Evolutionary conservation across 768 basidiomycete genomes (phyloP).

Genomic region (Hydnomerulius pinastri): DNA sequence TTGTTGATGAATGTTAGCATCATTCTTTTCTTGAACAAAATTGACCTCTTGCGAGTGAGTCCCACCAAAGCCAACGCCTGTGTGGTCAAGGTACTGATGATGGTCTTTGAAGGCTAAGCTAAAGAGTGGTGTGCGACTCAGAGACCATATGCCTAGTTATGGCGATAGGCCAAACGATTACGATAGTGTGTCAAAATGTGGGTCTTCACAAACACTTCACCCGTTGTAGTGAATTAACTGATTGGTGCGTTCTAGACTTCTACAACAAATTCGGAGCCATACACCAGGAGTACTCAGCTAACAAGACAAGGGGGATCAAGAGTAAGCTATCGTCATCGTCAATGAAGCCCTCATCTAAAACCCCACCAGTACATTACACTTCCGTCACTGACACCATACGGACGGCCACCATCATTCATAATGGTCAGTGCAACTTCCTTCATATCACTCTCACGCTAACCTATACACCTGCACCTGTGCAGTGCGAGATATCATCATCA

Average conservation of each 20-base stretch:
- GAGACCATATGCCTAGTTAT: slow-evolving; percentile 69
- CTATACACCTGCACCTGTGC: not conserved
- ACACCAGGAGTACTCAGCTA: slow-evolving; percentile 67
- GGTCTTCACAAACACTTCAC: slow-evolving; percentile 23
- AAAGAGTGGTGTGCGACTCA: slow-evolving; percentile 71
- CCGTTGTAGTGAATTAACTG: not conserved
- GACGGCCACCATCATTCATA: slow-evolving; percentile 72
- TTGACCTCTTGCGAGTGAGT: slow-evolving; percentile 69
- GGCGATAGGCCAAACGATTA: slow-evolving; percentile 80
- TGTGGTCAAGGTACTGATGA: not conserved
- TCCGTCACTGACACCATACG: slow-evolving; percentile 79
- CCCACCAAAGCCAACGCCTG: not conserved
- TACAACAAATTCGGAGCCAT: slow-evolving; percentile 68
- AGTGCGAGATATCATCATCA: slow-evolving; percentile 75
- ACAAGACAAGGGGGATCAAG: slow-evolving; percentile 71
- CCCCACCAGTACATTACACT: slow-evolving; percentile 66
- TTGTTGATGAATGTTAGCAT: slow-evolving; percentile 74
- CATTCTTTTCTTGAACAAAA: slow-evolving; percentile 82
- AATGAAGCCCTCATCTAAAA: slow-evolving; percentile 8
- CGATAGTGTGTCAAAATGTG: slow-evolving; percentile 74
- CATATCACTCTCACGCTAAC: slow-evolving; percentile 1
- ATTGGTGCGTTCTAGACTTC: slow-evolving; percentile 54
- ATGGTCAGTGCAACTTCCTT: slow-evolving; percentile 47
- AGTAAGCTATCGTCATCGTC: slow-evolving; percentile 45
- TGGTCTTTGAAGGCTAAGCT: slow-evolving; percentile 58